Conservation (phyloP, 495 filamentous ascomycete genomes). For the Bacidia rubella region DNA sequence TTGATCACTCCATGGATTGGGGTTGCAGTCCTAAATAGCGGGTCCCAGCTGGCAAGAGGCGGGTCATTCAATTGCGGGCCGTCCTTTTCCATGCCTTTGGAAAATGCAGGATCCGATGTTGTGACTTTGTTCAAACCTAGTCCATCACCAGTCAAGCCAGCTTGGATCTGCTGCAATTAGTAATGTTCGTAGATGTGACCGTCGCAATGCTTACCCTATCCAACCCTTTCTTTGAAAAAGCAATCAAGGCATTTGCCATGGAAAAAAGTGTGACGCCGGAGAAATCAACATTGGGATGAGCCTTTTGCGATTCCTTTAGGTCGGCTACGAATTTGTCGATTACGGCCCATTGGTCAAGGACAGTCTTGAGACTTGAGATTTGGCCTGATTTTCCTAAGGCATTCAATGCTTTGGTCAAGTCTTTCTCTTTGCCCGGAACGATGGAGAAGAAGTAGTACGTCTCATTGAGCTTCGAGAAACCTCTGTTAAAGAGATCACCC, state of each 20-base stretch:
- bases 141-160: not conserved
- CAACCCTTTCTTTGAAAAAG: conserved; percentile 23
- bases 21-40: conserved; percentile 22
- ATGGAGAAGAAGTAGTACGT: not conserved
- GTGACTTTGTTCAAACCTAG: not conserved
- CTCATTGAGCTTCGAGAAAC: not conserved
- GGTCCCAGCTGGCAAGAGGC: conserved; percentile 13
- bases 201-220: conserved; percentile 15
- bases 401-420: not conserved
- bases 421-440: not conserved
- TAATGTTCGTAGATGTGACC: conserved; percentile 7
- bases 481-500: not conserved
- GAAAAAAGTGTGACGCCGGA: not conserved
- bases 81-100: conserved; percentile 17
- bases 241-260: conserved; percentile 11
- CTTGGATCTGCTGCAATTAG: conserved; percentile 18
- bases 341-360: not conserved
- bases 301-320: not conserved
- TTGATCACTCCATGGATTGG: conserved; percentile 13
- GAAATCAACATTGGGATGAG: not conserved
- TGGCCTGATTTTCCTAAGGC: not conserved
- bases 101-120: conserved; percentile 11
- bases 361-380: not conserved
- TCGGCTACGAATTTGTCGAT: no score
- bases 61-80: conserved; percentile 17